phyloP scores from a whole-genome alignment of 257 asterid genomes.

The Fraxinus americana region DNA sequence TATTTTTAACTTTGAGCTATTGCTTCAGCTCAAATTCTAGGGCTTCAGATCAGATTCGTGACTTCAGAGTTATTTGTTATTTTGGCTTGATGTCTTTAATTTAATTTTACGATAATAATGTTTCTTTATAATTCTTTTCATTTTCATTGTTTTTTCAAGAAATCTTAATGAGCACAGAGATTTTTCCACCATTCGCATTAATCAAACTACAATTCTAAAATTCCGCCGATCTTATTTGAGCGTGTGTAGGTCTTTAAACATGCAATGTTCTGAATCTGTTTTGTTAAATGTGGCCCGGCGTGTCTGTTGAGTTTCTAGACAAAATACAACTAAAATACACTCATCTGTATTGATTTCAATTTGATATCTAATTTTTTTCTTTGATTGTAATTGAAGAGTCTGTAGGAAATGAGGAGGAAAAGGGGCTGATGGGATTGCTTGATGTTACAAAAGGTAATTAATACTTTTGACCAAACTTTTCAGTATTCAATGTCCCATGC shows the following conservation, averaged over 20 bases:
- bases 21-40: constrained; percentile 33
- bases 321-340: not conserved
- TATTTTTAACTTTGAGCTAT: constrained; percentile 14
- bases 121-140: not conserved
- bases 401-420: constrained; percentile 77
- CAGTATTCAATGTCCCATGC: not conserved
- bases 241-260: not conserved
- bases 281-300: not conserved
- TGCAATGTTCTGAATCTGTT: constrained; percentile 5
- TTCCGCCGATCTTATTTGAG: not conserved
- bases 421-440: constrained; percentile 52
- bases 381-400: constrained; percentile 34
- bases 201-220: constrained; percentile 16
- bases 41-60: constrained; percentile 46
- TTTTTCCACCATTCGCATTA: not conserved
- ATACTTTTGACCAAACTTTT: constrained; percentile 8
- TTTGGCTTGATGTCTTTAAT: not conserved
- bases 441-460: constrained; percentile 79
- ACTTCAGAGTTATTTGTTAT: constrained; percentile 21
- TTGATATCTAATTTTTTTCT: constrained; percentile 20
- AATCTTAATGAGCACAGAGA: not conserved
- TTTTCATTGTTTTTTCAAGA: not conserved
- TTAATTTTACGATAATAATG: not conserved
- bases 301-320: constrained; percentile 3
- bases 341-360: not conserved